These are phyloP conservation scores for Prunus yedoensis DNA, from an alignment of 331 rosid genomes.

Conservation along the genomic window DNA sequence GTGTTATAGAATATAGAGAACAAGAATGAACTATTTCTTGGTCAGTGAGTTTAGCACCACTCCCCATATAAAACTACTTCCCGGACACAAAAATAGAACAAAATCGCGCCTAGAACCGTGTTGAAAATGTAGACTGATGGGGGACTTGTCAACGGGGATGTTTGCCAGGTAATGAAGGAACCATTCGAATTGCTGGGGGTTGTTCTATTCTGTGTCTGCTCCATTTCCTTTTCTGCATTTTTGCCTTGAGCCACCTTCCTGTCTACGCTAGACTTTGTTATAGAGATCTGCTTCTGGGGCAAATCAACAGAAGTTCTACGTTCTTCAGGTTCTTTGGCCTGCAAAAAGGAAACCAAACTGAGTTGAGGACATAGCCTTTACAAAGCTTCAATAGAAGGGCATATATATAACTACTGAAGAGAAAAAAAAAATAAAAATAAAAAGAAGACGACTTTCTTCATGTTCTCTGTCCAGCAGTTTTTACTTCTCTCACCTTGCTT, in stretches of 20 bases:
- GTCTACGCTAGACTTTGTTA: constrained; percentile 10
- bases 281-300: constrained; percentile 9
- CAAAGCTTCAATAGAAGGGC: constrained; percentile 4
- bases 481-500: constrained; percentile 32
- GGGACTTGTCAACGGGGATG: constrained; percentile 22
- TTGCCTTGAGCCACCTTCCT: constrained; percentile 8
- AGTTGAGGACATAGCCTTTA: constrained; percentile 1
- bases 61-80: constrained; percentile 18
- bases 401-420: background rate
- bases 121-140: constrained; percentile 30
- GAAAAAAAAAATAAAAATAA: background rate
- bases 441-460: background rate
- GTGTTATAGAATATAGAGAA: no score
- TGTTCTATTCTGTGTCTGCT: constrained; percentile 21
- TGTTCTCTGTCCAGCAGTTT: constrained; percentile 5
- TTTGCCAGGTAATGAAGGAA: constrained; percentile 29
- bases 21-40: no score
- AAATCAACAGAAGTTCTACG: background rate
- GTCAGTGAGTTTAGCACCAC: constrained; percentile 3
- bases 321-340: constrained; percentile 25
- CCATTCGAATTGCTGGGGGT: constrained; percentile 5
- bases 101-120: constrained; percentile 19
- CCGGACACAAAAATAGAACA: constrained; percentile 19
- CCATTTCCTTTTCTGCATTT: constrained; percentile 14
- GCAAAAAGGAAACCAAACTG: constrained; percentile 26